These are phyloP conservation scores for Boechera stricta DNA, from an alignment of 345 rosid species.

Conservation along the genomic window DNA sequence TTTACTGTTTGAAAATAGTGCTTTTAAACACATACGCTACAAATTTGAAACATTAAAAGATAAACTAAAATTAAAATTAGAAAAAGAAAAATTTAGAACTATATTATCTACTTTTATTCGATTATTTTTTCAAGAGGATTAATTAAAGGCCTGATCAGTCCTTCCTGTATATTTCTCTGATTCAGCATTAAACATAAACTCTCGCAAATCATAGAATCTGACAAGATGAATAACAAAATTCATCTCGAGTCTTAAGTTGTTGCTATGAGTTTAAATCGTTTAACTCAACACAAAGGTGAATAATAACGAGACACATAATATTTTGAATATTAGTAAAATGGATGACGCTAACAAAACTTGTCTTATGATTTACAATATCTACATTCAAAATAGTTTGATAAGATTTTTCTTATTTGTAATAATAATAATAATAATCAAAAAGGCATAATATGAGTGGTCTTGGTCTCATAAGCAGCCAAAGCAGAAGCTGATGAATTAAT, in stretches of 20 bases:
- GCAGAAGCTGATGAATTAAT: slow-evolving; percentile 53
- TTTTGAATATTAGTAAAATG: too few species aligned
- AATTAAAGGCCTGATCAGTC: too few species aligned
- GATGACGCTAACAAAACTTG: slow-evolving; percentile 37
- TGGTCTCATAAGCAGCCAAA: slow-evolving; percentile 76
- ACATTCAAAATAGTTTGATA: slow-evolving; percentile 7
- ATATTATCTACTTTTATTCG: too few species aligned
- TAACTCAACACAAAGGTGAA: slow-evolving; percentile 22
- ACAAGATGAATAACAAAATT: too few species aligned
- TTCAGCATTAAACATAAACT: too few species aligned
- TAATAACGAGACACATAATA: too few species aligned
- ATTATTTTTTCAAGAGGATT: too few species aligned
- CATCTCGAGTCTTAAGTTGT: not conserved
- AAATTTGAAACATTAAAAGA: not conserved
- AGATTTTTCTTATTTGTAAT: not conserved
- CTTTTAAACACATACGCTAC: not conserved
- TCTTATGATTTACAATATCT: slow-evolving; percentile 51
- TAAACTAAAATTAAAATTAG: too few species aligned
- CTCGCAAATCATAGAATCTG: too few species aligned
- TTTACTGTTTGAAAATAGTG: not conserved
- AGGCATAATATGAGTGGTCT: slow-evolving; percentile 91
- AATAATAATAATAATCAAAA: slow-evolving; percentile 53
- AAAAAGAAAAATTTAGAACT: too few species aligned
- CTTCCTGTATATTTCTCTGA: too few species aligned
- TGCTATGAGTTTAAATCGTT: not conserved